These are phyloP conservation scores for Flaveria brownii DNA, from an alignment of 129 eudicot species.

Conservation along the genomic window DNA sequence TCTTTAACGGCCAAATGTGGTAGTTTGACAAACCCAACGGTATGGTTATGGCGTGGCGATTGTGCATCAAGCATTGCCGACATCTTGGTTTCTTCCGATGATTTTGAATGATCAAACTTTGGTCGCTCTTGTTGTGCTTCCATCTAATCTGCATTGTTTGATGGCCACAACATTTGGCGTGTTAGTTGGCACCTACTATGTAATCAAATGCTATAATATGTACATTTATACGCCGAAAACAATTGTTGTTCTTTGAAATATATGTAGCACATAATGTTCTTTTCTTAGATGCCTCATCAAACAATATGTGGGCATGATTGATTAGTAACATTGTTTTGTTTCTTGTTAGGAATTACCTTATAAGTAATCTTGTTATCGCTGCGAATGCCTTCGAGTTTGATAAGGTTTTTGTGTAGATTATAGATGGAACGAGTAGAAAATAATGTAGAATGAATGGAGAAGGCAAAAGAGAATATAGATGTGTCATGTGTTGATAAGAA, in stretches of 20 bases:
- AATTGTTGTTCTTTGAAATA: background rate
- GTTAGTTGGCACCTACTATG: background rate
- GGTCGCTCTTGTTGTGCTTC: conserved; percentile 12
- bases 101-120: background rate
- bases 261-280: too few species aligned
- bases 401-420: background rate
- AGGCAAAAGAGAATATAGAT: background rate
- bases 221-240: background rate
- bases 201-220: background rate
- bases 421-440: background rate
- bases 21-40: background rate
- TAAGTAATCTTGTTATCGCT: background rate
- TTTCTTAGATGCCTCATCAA: too few species aligned
- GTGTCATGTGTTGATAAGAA: background rate
- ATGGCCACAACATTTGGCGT: background rate
- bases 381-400: background rate
- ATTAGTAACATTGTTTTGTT: background rate
- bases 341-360: background rate
- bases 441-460: background rate
- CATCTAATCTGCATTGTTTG: background rate
- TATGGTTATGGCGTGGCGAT: background rate
- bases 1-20: conserved; percentile 6
- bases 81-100: background rate
- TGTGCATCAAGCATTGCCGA: background rate
- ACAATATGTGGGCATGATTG: too few species aligned